Evolutionary conservation across 768 basidiomycete species (phyloP), one percentile per base, ranked within the genome.

Genomic region (Boletales sp.): DNA sequence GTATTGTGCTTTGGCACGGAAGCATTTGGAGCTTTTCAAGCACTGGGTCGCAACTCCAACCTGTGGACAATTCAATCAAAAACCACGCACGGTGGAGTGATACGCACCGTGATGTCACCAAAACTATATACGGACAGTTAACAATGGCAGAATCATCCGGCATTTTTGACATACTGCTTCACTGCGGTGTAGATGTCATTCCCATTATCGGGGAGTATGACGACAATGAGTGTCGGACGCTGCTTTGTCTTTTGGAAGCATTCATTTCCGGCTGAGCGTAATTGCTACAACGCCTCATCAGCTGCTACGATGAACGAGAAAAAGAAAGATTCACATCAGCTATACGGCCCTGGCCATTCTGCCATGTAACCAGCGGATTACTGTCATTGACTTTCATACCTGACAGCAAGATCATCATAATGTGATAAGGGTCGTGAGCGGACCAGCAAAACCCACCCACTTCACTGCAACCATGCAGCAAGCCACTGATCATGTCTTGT

Each of bases 21-120:
- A 75, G 59, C 85, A 86, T 58, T 90, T 89, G 5, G 63, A 67
- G 15, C 74, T 74, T 64, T 87, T 87, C 58, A 91, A 57, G 62
- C 89, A 91, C 53, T 91, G 89, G 0, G 89, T 91, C 0, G 88
- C 82, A 8, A 90, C 81, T 21, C 90, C 90, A 57, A 77, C 74
- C 82, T 86, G 59, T 30, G 14, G 17, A 47, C 21, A 40, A 47
- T 49, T 40, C 29, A 48, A 30, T 38, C 47, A 39, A 48, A 19
- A 12, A 29, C 14, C 24, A 35, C 15, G 24, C 46, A n/a, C 3
- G 35, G 18, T 17, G 34, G 34, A 9, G 19, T 40, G 32, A 24
- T 11, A 46, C 73, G 67, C 60, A 81, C 80, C 35, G 69, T 68
- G 37, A 86, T 72, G 57, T 90, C 87, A 7, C 89, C 88, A 45